Conservation (phyloP, 305 asterid species). For the Rubia occidens region DNA sequence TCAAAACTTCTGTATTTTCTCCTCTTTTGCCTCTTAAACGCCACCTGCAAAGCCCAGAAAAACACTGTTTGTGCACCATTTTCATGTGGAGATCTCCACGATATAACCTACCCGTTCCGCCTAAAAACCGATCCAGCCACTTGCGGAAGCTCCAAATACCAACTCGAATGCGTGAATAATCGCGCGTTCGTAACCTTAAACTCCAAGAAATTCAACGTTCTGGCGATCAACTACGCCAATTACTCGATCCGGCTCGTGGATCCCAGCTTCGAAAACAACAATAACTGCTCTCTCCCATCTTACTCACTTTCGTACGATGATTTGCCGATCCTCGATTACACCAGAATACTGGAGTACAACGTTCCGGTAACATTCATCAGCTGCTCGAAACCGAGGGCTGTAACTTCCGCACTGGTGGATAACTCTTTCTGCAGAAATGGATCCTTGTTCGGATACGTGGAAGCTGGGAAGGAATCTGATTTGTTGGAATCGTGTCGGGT, state of each 20-base stretch:
- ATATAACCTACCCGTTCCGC: conserved; percentile 22
- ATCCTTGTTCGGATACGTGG: conserved; percentile 28
- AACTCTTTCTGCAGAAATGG: conserved; percentile 10
- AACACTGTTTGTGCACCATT: conserved; percentile 14
- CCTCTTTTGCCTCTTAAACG: not conserved
- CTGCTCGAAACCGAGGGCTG: conserved; percentile 14
- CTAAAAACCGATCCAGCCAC: conserved; percentile 21
- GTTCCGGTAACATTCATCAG: conserved; percentile 10
- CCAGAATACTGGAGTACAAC: conserved; percentile 6
- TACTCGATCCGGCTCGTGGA: conserved; percentile 21
- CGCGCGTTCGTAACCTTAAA: conserved; percentile 12
- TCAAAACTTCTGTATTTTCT: conserved; percentile 7
- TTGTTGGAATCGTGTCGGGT: conserved; percentile 43
- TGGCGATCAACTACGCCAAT: conserved; percentile 13
- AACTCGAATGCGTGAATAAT: conserved; percentile 22
- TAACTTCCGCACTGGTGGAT: conserved; percentile 10
- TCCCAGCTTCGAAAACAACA: conserved; percentile 9
- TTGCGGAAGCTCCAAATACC: conserved; percentile 17
- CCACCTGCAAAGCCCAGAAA: conserved; percentile 15
- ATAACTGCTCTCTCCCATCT: conserved; percentile 15
- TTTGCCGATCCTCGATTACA: not conserved
- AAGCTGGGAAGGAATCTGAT: conserved; percentile 21
- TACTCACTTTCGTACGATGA: conserved; percentile 15
- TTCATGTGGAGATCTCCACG: conserved; percentile 19
- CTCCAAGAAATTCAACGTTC: conserved; percentile 17